Conservation (phyloP, 768 basidiomycete species). For the Phylloporus arenicola region DNA sequence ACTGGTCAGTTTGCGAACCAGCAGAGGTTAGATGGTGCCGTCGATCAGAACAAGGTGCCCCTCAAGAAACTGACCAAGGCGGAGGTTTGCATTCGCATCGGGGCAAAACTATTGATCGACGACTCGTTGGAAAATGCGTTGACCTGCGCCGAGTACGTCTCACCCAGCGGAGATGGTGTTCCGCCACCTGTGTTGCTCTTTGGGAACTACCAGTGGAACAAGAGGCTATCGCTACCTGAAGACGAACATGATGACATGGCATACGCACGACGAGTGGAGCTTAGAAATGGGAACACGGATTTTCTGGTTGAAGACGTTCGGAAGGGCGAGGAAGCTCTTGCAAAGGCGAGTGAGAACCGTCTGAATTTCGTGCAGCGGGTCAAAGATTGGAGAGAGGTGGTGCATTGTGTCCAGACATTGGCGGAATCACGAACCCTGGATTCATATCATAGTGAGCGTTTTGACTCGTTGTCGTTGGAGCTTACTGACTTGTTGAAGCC, state of each 20-base stretch:
- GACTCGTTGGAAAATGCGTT: constrained; percentile 78
- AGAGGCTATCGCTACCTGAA: constrained; percentile 43
- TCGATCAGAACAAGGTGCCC: constrained; percentile 32
- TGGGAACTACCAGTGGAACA: constrained; percentile 74
- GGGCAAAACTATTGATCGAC: constrained; percentile 66
- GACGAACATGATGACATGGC: constrained; percentile 49
- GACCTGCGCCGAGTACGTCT: constrained; percentile 40
- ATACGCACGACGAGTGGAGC: constrained; percentile 45
- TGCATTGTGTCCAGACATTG: constrained; percentile 39
- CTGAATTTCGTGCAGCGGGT: constrained; percentile 44
- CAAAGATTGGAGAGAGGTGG: constrained; percentile 59
- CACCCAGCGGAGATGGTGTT: constrained; percentile 6
- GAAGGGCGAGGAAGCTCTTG: constrained; percentile 30
- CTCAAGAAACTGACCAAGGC: constrained; percentile 61
- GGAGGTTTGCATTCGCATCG: constrained; percentile 61
- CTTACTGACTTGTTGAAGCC: constrained; percentile 1
- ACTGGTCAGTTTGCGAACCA: constrained; percentile 65
- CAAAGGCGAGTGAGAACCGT: constrained; percentile 41
- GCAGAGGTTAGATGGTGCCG: constrained; percentile 26
- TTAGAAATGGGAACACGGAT: constrained; percentile 40
- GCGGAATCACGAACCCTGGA: neutral
- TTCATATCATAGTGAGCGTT: neutral
- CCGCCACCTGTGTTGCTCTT: constrained; percentile 65
- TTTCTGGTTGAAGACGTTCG: constrained; percentile 51
- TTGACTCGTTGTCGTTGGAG: neutral